phyloP scores from a whole-genome alignment of 495 filamentous ascomycete species.

The Chlorociboria aeruginascens region DNA sequence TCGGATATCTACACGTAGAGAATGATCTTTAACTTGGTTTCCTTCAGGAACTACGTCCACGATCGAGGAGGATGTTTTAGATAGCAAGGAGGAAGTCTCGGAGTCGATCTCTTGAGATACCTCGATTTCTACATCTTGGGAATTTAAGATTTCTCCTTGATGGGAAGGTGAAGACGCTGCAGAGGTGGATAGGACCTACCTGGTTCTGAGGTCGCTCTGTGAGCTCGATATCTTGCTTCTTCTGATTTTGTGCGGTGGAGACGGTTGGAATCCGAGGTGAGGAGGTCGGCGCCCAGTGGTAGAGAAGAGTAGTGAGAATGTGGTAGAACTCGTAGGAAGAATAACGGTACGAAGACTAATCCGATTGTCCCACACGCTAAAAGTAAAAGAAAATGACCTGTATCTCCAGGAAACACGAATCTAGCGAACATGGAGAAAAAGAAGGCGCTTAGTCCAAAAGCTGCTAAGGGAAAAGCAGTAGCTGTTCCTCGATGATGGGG shows the following conservation, averaged over 20 bases:
- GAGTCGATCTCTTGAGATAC: slow-evolving; percentile 17
- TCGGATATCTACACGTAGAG: slow-evolving; percentile 78
- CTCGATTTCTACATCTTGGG: slow-evolving; percentile 13
- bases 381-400: slow-evolving; percentile 64
- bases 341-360: slow-evolving; percentile 59
- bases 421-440: slow-evolving; percentile 78
- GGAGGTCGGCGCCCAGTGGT: slow-evolving; percentile 30
- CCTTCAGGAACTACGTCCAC: slow-evolving; percentile 22
- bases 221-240: slow-evolving; percentile 31
- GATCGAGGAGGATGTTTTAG: slow-evolving; percentile 40
- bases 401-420: slow-evolving; percentile 74
- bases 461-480: slow-evolving; percentile 83
- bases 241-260: slow-evolving; percentile 52
- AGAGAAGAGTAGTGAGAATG: slow-evolving; percentile 53
- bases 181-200: slow-evolving; percentile 44
- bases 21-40: slow-evolving; percentile 36
- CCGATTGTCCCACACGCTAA: slow-evolving; percentile 69
- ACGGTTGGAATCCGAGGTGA: slow-evolving; percentile 39
- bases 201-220: slow-evolving; percentile 41
- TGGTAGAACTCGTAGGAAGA: slow-evolving; percentile 71
- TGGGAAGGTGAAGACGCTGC: slow-evolving; percentile 2
- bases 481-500: slow-evolving; percentile 85
- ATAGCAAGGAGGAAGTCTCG: slow-evolving; percentile 75
- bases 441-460: slow-evolving; percentile 90
- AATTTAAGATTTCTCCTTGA: slow-evolving; percentile 11